Conservation (phyloP, 108 stramenopile species). For the Schizochytrium sp. region DNA sequence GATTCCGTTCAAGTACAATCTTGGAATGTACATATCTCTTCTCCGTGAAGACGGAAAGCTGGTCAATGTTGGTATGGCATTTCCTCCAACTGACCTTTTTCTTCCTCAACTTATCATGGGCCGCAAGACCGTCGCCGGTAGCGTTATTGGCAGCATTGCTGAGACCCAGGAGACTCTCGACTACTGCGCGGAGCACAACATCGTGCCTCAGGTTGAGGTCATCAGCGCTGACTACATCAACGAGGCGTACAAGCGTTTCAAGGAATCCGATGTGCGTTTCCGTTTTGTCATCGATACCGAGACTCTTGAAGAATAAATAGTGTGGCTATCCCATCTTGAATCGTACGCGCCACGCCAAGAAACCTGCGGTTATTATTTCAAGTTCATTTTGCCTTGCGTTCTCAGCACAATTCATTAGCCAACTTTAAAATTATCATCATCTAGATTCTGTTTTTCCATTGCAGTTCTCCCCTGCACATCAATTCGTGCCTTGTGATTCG, state of each 20-base stretch:
- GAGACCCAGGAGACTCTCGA: slow-evolving; percentile 78
- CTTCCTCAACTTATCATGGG: slow-evolving; percentile 48
- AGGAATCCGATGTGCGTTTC: not conserved
- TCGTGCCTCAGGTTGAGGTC: slow-evolving; percentile 72
- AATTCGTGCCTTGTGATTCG: no score
- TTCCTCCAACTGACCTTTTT: not conserved
- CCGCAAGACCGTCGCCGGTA: slow-evolving; percentile 64
- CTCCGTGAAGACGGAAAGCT: slow-evolving; percentile 68
- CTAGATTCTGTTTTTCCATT: no score
- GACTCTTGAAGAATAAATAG: not conserved
- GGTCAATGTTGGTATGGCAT: slow-evolving; percentile 65
- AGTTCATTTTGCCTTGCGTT: no score
- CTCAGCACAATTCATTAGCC: no score
- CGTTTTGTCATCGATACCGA: slow-evolving; percentile 58
- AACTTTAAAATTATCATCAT: no score
- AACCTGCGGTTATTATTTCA: no score
- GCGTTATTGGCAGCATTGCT: slow-evolving; percentile 74
- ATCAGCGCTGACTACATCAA: slow-evolving; percentile 60
- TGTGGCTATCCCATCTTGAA: no score
- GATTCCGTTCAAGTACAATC: slow-evolving; percentile 68
- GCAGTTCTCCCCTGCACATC: no score
- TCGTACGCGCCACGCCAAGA: no score
- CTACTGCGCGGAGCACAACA: slow-evolving; percentile 74
- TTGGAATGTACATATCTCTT: slow-evolving; percentile 62
- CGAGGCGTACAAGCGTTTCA: slow-evolving; percentile 20